A percentile compares a stretch with the other conserved stretches of the same genome.
These are phyloP conservation scores for Hsuehochloa calcarea DNA, from an alignment of 176 grass and related monocot species.

Conservation along the genomic window DNA sequence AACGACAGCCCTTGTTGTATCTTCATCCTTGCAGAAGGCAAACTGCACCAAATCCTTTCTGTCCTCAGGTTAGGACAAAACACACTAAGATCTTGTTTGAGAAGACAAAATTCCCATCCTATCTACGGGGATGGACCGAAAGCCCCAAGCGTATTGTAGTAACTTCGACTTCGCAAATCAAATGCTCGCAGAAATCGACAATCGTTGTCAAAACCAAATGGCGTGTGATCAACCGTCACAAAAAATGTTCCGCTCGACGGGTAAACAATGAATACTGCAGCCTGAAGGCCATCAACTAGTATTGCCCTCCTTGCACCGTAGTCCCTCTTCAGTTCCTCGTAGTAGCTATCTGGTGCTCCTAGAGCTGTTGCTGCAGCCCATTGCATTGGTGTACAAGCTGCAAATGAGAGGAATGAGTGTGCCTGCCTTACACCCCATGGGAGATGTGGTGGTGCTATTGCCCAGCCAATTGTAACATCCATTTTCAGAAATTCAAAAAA, in stretches of 20 bases:
- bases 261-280: constrained; percentile 70
- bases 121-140: too few species aligned
- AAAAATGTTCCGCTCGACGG: constrained; percentile 82
- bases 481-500: too few species aligned
- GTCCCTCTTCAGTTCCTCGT: constrained; percentile 68
- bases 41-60: too few species aligned
- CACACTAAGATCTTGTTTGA: too few species aligned
- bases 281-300: constrained; percentile 68
- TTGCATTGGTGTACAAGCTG: constrained; percentile 88
- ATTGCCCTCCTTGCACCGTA: constrained; percentile 70
- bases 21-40: too few species aligned
- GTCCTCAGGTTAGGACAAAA: too few species aligned
- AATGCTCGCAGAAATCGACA: constrained; percentile 77
- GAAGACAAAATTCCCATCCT: too few species aligned
- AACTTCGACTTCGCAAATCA: constrained; percentile 79
- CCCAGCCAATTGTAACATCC: too few species aligned
- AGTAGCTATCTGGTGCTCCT: constrained; percentile 66
- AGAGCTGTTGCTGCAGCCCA: constrained; percentile 60
- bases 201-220: constrained; percentile 70
- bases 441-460: constrained; percentile 73
- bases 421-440: constrained; percentile 96
- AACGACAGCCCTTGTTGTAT: too few species aligned
- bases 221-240: constrained; percentile 85
- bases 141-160: constrained; percentile 45
- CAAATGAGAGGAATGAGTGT: constrained; percentile 85